Evolutionary conservation across 176 grass and related monocot species (phyloP).

Genomic region (Saccharum spontaneum): DNA sequence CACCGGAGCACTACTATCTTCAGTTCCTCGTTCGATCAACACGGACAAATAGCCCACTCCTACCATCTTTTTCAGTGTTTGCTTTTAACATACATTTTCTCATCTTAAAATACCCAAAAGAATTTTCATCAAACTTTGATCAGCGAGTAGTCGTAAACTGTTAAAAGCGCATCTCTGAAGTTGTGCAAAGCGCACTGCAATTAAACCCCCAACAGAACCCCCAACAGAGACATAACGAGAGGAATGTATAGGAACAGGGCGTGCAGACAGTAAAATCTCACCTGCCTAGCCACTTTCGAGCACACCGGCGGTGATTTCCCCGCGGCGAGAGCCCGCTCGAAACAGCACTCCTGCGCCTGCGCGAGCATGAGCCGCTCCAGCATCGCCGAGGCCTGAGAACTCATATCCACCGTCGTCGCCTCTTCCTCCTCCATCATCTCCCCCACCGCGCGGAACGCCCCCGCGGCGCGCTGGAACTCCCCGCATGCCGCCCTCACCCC

Average conservation of each 20-base stretch:
- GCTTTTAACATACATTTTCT: neutral
- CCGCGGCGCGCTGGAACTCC: constrained; percentile 65
- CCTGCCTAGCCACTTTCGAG: constrained; percentile 83
- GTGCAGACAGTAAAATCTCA: constrained; percentile 25
- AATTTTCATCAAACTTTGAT: neutral
- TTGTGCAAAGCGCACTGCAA: neutral
- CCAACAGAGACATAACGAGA: neutral
- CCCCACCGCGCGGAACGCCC: constrained; percentile 52
- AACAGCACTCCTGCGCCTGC: constrained; percentile 89
- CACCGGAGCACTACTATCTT: neutral
- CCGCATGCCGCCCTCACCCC: constrained; percentile 58
- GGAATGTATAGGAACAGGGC: neutral
- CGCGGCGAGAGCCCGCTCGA: constrained; percentile 66
- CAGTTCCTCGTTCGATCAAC: neutral
- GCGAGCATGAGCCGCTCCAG: constrained; percentile 87
- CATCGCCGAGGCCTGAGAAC: constrained; percentile 51
- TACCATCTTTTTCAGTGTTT: neutral
- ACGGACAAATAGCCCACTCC: neutral
- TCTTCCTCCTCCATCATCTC: constrained; percentile 49
- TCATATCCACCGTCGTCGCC: constrained; percentile 62
- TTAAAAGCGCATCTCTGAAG: neutral
- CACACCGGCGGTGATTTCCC: constrained; percentile 49
- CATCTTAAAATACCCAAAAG: neutral
- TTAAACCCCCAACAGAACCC: neutral
- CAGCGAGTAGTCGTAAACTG: neutral